Percentiles rank a stretch among this genome's conserved stretches.
phyloP scores from a whole-genome alignment of 1,284 basidiomycete species.

The Melampsora americana region DNA sequence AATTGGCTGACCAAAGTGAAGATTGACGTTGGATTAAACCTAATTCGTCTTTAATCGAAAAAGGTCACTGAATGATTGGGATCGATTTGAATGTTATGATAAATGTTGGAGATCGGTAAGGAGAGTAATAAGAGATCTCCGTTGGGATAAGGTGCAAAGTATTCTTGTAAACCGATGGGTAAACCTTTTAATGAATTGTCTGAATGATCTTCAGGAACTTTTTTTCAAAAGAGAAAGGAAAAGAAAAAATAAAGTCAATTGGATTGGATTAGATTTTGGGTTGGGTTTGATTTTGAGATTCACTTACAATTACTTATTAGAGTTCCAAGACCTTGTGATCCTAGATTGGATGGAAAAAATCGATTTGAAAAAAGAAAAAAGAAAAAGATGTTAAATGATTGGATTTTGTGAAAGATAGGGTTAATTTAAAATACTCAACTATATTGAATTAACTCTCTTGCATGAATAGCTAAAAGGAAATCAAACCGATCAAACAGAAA shows the following conservation, averaged over 20 bases:
- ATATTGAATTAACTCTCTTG: conserved; percentile 41
- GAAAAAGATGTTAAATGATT: not conserved
- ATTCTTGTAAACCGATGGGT: conserved; percentile 36
- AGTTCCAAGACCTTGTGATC: conserved; percentile 7
- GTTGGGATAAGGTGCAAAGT: conserved; percentile 41
- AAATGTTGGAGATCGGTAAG: conserved; percentile 34
- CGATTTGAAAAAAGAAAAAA: not conserved
- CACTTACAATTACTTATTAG: not conserved
- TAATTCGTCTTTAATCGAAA: conserved; percentile 37
- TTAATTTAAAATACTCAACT: conserved; percentile 18
- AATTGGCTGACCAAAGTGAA: conserved; percentile 25
- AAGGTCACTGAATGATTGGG: not conserved
- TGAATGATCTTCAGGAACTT: conserved; percentile 7
- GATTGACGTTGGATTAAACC: conserved; percentile 13
- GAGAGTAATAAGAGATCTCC: conserved; percentile 32
- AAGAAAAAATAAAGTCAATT: not conserved
- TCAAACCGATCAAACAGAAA: not conserved
- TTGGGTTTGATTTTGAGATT: not conserved
- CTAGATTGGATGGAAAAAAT: not conserved
- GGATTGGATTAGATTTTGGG: not conserved
- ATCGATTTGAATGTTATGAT: conserved; percentile 18
- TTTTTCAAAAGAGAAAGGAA: not conserved
- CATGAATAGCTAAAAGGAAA: conserved; percentile 30
- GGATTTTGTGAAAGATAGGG: not conserved
- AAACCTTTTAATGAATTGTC: conserved; percentile 4